These are phyloP conservation scores for Ophiostoma sp. DNA, from an alignment of 2,329 filamentous ascomycete genomes.

Conservation along the genomic window DNA sequence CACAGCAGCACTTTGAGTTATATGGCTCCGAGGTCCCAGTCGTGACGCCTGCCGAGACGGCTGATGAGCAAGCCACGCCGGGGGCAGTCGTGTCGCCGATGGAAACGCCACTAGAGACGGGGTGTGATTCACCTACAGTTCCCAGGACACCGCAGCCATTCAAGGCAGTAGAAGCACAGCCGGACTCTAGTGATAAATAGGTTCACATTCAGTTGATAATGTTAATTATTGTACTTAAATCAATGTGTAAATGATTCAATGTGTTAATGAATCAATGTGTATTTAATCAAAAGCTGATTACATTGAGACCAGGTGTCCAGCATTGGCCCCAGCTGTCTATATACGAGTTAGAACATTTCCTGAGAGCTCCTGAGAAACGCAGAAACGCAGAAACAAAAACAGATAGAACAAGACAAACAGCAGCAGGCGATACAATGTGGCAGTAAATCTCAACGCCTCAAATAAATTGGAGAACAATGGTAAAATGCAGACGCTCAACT, in stretches of 20 bases:
- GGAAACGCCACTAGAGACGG: background rate
- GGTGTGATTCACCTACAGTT: constrained; percentile 1
- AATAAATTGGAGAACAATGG: background rate
- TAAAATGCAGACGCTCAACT: background rate
- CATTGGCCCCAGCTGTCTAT: background rate
- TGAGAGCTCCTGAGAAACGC: background rate
- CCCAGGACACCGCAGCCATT: background rate
- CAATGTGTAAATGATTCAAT: background rate
- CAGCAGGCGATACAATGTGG: background rate
- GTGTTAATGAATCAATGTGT: background rate
- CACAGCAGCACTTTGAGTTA: constrained; percentile 37
- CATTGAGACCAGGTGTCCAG: background rate
- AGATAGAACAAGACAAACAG: background rate
- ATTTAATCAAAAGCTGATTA: background rate
- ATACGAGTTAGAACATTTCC: background rate
- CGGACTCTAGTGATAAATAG: background rate
- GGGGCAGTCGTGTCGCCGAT: background rate
- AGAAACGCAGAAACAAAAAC: background rate
- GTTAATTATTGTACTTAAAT: background rate
- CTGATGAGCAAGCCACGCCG: constrained; percentile 15
- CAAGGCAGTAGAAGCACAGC: background rate
- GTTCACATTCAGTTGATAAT: background rate
- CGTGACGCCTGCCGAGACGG: constrained; percentile 12
- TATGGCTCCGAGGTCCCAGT: constrained; percentile 36
- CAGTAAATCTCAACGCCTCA: background rate